Percentiles rank a stretch among this genome's conserved stretches.
Evolutionary conservation across 176 grass and related monocot genomes (phyloP).

Genomic region (Aegilops bicornis): DNA sequence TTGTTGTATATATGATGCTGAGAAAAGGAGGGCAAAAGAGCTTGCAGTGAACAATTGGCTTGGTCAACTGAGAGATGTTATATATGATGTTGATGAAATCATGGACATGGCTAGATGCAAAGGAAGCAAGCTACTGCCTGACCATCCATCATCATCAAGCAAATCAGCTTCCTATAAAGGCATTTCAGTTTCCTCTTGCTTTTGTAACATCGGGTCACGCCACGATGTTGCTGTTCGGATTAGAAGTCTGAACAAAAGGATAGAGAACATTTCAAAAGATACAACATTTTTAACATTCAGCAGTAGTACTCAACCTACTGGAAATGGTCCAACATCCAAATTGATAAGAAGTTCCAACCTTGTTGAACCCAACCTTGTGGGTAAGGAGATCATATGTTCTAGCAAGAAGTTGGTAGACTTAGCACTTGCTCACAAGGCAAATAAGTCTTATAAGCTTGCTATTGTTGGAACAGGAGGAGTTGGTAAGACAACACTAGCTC

Average conservation of each 20-base stretch:
- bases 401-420: not conserved
- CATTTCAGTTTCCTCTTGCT: not conserved
- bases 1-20: conserved; percentile 14
- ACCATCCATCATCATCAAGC: not conserved
- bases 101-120: conserved; percentile 30
- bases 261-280: not conserved
- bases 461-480: conserved; percentile 40
- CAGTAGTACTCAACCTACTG: not conserved
- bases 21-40: conserved; percentile 19
- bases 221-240: not conserved
- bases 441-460: not conserved
- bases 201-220: not conserved
- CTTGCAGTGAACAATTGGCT: conserved; percentile 29
- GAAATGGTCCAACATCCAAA: not conserved
- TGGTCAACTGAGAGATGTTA: conserved; percentile 34
- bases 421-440: not conserved
- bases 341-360: not conserved
- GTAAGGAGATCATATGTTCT: not conserved
- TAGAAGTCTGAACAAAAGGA: not conserved
- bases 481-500: conserved; percentile 53
- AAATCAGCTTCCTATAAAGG: not conserved
- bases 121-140: conserved; percentile 4
- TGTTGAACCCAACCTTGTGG: conserved; percentile 37
- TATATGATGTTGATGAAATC: conserved; percentile 48
- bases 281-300: not conserved